phyloP scores from a whole-genome alignment of 768 basidiomycete genomes.

The Boletales sp. region DNA sequence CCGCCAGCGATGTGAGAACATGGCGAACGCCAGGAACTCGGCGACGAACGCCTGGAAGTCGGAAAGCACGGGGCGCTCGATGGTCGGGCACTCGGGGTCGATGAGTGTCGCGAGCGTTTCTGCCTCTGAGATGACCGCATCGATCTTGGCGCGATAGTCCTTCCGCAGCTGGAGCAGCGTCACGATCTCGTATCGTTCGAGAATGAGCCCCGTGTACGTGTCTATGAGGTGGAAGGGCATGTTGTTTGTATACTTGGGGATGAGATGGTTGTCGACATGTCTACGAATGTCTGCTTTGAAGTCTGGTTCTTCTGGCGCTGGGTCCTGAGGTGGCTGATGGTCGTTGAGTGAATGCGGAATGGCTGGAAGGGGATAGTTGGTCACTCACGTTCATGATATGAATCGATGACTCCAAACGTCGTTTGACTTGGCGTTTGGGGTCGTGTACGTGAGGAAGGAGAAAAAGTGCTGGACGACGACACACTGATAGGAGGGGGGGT shows the following conservation, averaged over 20 bases:
- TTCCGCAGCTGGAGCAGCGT: constrained; percentile 13
- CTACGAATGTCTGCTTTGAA: constrained; percentile 12
- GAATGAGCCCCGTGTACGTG: constrained; percentile 24
- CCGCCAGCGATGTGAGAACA: constrained; percentile 28
- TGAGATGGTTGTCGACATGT: constrained; percentile 13
- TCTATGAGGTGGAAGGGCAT: constrained; percentile 25
- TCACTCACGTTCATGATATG: no score
- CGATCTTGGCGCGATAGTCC: constrained; percentile 10
- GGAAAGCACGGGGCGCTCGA: not conserved
- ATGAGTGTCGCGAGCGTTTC: not conserved
- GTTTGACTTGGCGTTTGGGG: no score
- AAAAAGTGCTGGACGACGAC: no score
- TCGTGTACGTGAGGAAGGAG: no score
- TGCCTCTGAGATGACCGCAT: constrained; percentile 2
- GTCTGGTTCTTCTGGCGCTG: not conserved
- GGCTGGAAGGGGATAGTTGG: no score
- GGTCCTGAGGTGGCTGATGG: not conserved
- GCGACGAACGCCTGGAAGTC: constrained; percentile 12
- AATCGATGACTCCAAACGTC: no score
- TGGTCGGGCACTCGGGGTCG: not conserved
- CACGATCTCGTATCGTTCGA: constrained; percentile 14
- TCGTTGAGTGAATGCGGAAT: no score
- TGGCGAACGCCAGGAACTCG: constrained; percentile 22
- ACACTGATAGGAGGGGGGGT: no score
- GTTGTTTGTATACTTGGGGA: constrained; percentile 9